These are phyloP conservation scores for Pelargonium cotyledonis DNA, from an alignment of 441 rosid genomes.

Conservation along the genomic window DNA sequence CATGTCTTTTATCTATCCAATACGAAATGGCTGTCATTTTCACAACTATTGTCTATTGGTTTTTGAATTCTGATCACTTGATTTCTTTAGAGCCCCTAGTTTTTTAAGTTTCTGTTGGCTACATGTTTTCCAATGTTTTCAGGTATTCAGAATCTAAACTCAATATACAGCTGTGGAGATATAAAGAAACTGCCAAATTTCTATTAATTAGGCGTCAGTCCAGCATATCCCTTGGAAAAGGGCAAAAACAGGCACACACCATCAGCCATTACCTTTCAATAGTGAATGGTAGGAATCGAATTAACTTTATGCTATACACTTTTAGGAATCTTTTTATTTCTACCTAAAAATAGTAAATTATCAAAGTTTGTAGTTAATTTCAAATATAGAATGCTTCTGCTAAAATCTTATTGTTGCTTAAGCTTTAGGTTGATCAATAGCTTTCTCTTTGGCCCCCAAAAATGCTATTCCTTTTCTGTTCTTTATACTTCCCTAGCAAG, in stretches of 20 bases:
- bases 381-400: too few species aligned
- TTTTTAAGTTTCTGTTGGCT: conserved; percentile 2
- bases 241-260: neutral
- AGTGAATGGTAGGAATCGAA: neutral
- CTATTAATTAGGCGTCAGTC: neutral
- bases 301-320: neutral
- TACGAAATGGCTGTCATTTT: conserved; percentile 3
- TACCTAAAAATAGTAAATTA: neutral
- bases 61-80: neutral
- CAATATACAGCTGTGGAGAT: neutral
- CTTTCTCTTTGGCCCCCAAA: too few species aligned
- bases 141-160: conserved; percentile 2
- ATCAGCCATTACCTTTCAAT: neutral
- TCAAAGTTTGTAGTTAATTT: neutral
- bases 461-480: too few species aligned
- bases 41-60: conserved; percentile 5
- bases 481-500: neutral
- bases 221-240: neutral
- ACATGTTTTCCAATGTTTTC: neutral
- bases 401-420: too few species aligned
- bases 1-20: neutral
- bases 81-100: conserved; percentile 6
- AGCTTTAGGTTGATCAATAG: too few species aligned
- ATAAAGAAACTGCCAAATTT: neutral
- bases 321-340: neutral